Evolutionary conservation across 2,329 filamentous ascomycete species (phyloP), one percentile per base, ranked within the genome.

Genomic region (Pseudogymnoascus sp.): DNA sequence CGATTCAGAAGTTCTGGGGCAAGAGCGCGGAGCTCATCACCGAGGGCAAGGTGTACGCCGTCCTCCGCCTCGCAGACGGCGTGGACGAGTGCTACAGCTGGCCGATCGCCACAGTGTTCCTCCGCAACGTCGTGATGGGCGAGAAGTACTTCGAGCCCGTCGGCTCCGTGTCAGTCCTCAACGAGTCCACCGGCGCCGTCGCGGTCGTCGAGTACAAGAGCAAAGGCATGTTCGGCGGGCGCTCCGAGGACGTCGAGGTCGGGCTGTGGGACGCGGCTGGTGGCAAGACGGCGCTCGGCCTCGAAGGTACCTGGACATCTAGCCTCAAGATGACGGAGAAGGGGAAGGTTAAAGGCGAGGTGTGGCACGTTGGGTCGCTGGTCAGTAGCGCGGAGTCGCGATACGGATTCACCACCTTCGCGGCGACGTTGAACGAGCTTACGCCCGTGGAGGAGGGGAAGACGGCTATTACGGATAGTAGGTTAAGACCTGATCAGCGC

Each of bases 91-190:
- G 86, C 66, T 99, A 93, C 78, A 93, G 88, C 70, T 99, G 92
- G 92, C 89, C 84, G 54, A 83, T 91, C 16, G 92, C 93, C 1
- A 96, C 92, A 4, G 91, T 90, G 68, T 98, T 97, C 77, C 78
- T 99, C 63, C 87, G 95, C 60, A 99, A 99, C 74, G 92, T 99
- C 62, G 96, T 99, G 63, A 93, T 96, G 71, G 95, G 95, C 41
- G 95, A 99, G 77, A 99, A 98, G 77, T 99, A 99, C 73, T 87
- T 98, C 11, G 95, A 99, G 77, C 95, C 95, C 0, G 91, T 96
- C 0, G 93, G 93, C 54, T 91, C 85, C 48, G 95, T 98, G 90
- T 86, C 88, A 23, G 85, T 99, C 36, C 79, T 85, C 68, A 93
- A 93, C 74, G 95, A 99, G 72, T 89, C 84, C 4, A 92, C 88